Evolutionary conservation across 495 filamentous ascomycete genomes (phyloP), one percentile per base, ranked within the genome.

Genomic region (Darksidea phi): DNA sequence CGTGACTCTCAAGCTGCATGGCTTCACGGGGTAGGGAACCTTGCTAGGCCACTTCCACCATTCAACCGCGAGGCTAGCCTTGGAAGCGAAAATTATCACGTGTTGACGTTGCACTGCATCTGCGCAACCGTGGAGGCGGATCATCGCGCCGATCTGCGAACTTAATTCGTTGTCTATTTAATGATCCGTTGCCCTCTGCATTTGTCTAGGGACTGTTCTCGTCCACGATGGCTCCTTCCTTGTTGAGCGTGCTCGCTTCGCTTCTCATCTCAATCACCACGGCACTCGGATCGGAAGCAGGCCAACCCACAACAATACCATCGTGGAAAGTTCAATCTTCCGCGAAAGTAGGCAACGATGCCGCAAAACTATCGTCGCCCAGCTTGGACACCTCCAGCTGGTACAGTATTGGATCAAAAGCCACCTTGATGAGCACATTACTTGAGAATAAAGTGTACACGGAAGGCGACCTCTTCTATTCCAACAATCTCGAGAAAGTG

Each of bases 401-500:
- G 84, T 70, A 81, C 57, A 74, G 74, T 3, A 74, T 85, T 55
- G 66, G 73, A 25, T 69, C 80, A 0, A 77, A 76, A 8, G 80
- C 75, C 23, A 86, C 84, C 0, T 73, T 86, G 0, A 82, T 86
- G 77, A 82, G 77, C 1, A 81, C 82, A 7, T 75, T 88, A 4
- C 66, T 87, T 21, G 70, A 79, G 20, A 77, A 74, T 17, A 77
- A 76, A 1, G 73, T 81, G 3, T 86, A 82, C 72, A 78, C 77
- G 32, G 83, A 86, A 37, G 71, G 73, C 0, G 69, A 81, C 0
- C 64, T 87, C 0, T 87, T 85, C 69, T 85, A 76, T 64, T 86
- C 83, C 0, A 70, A 83, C 20, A 80, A 64, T 80, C 51, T 76
- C 84, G 43, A 64, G 75, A 45, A 68, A 57, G 69, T 81, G 37